Percentiles rank a stretch among this genome's conserved stretches.
Evolutionary conservation across 2,329 filamentous ascomycete species (phyloP).

Genomic region (Nothomitra cinnamomea): DNA sequence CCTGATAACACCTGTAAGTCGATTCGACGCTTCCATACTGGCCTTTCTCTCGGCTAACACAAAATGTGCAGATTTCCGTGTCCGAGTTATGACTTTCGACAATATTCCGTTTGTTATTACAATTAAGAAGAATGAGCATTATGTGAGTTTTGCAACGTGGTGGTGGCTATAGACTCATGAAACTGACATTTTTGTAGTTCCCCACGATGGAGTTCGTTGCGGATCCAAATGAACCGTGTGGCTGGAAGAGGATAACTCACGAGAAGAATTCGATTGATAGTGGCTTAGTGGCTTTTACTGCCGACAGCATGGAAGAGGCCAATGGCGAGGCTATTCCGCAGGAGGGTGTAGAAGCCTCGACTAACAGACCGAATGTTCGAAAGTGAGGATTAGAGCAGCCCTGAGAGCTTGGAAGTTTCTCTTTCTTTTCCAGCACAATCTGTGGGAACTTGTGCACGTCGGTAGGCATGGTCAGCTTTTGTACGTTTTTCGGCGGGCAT

Average conservation of each 20-base stretch:
- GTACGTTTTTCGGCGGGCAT: not conserved
- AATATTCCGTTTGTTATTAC: conserved; percentile 98
- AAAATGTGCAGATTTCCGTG: conserved; percentile 55
- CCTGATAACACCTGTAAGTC: conserved; percentile 77
- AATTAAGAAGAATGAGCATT: conserved; percentile 99
- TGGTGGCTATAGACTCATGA: too few species aligned
- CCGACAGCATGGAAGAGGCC: conserved; percentile 29
- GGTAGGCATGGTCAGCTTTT: not conserved
- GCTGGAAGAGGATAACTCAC: conserved; percentile 41
- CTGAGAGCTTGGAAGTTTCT: not conserved
- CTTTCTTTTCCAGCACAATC: not conserved
- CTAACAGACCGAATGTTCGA: not conserved
- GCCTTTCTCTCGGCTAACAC: conserved; percentile 7
- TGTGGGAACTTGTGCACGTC: not conserved
- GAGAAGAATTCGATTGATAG: conserved; percentile 26
- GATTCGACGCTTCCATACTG: not conserved
- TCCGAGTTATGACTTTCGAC: conserved; percentile 96
- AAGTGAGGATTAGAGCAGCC: not conserved
- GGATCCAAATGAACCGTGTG: conserved; percentile 31
- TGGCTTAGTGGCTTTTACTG: conserved; percentile 23
- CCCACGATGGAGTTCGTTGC: conserved; percentile 49
- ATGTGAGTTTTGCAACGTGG: conserved; percentile 37
- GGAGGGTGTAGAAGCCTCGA: conserved; percentile 16
- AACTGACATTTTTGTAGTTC: conserved; percentile 26
- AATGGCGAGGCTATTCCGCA: conserved; percentile 14